Evolutionary conservation across 176 grass and related monocot species (phyloP).

Genomic region (Triticum dicoccoides): DNA sequence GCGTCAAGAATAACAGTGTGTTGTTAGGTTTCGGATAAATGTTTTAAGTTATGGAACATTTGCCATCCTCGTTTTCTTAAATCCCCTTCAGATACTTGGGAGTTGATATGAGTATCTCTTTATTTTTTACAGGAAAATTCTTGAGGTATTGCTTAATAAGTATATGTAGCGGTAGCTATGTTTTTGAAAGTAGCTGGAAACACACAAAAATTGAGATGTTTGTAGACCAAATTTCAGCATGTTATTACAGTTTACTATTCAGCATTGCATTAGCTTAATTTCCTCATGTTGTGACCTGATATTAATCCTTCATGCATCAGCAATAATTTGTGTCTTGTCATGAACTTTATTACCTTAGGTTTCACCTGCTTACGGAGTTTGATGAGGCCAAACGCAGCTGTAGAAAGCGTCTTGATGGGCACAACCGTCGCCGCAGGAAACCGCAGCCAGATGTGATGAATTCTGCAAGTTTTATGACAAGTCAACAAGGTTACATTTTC

Average conservation of each 20-base stretch:
- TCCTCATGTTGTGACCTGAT: background rate
- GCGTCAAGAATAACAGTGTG: background rate
- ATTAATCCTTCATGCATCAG: background rate
- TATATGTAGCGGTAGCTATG: background rate
- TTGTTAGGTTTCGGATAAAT: conserved; percentile 1
- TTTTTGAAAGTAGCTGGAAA: conserved; percentile 4
- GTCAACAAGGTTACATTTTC: conserved; percentile 60
- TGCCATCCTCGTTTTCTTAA: background rate
- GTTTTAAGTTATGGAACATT: conserved; percentile 6
- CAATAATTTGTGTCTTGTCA: background rate
- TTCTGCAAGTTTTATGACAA: conserved; percentile 56
- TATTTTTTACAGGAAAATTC: background rate
- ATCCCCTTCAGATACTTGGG: background rate
- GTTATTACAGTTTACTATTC: background rate
- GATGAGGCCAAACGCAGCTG: conserved; percentile 90
- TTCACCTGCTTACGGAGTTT: conserved; percentile 86
- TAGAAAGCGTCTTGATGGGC: conserved; percentile 89
- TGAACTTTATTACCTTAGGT: conserved; percentile 42
- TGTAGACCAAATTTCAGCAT: background rate
- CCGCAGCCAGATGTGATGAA: conserved; percentile 59
- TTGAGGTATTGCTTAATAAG: background rate
- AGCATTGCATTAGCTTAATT: conserved; percentile 10
- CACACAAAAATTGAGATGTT: background rate
- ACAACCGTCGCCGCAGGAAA: conserved; percentile 87
- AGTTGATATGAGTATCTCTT: background rate